Percentiles rank a stretch among this genome's conserved stretches.
Conservation (phyloP, 495 filamentous ascomycete genomes). For the Barbatosphaeria neglecta region DNA sequence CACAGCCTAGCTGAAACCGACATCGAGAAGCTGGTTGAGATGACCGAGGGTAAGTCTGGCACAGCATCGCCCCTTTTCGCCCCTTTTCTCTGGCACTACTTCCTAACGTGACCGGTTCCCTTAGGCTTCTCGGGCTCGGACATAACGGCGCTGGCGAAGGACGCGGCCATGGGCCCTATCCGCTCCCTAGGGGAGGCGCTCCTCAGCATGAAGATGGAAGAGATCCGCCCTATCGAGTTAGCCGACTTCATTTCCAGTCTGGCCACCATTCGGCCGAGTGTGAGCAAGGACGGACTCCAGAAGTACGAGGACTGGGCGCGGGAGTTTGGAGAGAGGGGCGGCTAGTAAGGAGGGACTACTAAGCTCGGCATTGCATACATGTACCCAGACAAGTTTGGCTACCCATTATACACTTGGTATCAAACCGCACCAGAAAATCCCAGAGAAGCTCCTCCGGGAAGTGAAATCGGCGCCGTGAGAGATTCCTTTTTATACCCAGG, state of each 20-base stretch:
- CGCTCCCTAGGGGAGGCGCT: conserved; percentile 84
- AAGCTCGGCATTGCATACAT: too few species aligned
- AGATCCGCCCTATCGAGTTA: conserved; percentile 78
- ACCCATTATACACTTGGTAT: too few species aligned
- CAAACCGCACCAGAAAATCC: too few species aligned
- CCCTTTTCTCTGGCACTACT: neutral
- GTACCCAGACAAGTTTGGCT: too few species aligned
- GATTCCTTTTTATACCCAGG: too few species aligned
- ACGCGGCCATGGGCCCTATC: conserved; percentile 95
- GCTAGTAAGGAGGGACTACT: too few species aligned
- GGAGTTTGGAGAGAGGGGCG: conserved; percentile 83
- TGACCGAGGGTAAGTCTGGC: conserved; percentile 65
- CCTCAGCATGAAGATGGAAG: conserved; percentile 81
- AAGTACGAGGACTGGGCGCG: conserved; percentile 90
- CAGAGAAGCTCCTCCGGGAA: too few species aligned
- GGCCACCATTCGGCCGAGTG: conserved; percentile 77
- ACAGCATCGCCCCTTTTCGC: neutral
- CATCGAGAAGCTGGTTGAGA: conserved; percentile 60
- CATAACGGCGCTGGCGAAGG: conserved; percentile 93
- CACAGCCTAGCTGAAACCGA: conserved; percentile 66
- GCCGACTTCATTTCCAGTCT: conserved; percentile 80
- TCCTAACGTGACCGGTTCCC: conserved; percentile 1
- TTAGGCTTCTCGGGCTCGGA: conserved; percentile 93
- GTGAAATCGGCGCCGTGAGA: too few species aligned
- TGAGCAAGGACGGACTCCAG: conserved; percentile 70